A percentile compares a stretch with the other conserved stretches of the same genome.
Conservation (phyloP, 108 stramenopile genomes). For the Fragilaria crotonensis region DNA sequence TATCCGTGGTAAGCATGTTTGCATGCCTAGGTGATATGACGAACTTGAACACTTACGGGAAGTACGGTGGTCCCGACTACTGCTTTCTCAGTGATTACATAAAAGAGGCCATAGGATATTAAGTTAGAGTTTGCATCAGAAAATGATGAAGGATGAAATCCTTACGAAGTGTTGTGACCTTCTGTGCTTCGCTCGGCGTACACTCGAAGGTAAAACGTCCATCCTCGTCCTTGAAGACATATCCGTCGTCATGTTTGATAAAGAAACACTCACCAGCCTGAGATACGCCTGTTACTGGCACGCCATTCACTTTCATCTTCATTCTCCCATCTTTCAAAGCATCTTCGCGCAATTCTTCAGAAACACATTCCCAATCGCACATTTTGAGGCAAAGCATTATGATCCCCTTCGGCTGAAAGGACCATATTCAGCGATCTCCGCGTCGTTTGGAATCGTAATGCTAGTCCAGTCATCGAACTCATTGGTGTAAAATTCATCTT, state of each 20-base stretch:
- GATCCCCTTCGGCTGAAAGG: conserved; percentile 16
- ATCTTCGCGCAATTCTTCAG: conserved; percentile 12
- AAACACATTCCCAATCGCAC: conserved; percentile 27
- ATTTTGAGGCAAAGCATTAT: conserved; percentile 14
- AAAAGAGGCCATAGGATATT: neutral
- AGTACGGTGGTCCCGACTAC: too few relatives aligned
- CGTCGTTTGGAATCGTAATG: conserved; percentile 33
- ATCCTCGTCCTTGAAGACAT: neutral
- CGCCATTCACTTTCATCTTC: conserved; percentile 19
- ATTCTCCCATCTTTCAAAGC: conserved; percentile 7
- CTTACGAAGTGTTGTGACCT: neutral
- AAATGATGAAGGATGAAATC: neutral
- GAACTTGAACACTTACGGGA: neutral
- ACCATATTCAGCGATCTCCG: conserved; percentile 12
- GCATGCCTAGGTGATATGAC: neutral
- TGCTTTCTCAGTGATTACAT: neutral
- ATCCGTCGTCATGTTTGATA: conserved; percentile 7
- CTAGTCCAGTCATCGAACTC: conserved; percentile 16
- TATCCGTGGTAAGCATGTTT: neutral
- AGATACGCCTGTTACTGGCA: conserved; percentile 7
- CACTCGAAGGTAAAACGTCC: neutral
- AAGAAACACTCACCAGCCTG: conserved; percentile 2
- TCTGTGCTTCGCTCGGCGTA: neutral
- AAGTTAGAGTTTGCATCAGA: neutral
- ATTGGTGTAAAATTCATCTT: conserved; percentile 30